Conservation (phyloP, 768 basidiomycete species). For the Auriculariales sp. region DNA sequence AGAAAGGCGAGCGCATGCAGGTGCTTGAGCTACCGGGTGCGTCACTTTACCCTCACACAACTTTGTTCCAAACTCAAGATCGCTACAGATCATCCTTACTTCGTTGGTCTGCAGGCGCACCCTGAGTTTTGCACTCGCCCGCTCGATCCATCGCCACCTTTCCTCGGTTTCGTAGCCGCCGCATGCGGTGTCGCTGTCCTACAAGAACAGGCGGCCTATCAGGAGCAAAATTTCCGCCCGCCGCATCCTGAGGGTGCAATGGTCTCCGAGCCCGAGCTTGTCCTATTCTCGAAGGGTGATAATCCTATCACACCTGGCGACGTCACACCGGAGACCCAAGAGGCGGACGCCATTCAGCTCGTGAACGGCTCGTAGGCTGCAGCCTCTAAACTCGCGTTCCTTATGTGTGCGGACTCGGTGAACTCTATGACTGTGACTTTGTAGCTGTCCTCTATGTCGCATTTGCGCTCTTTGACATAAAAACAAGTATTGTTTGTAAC, state of each 20-base stretch:
- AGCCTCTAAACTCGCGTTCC: too few species aligned
- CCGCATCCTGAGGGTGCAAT: conserved; percentile 66
- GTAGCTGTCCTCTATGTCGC: too few species aligned
- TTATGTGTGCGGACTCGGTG: too few species aligned
- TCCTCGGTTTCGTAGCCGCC: conserved; percentile 91
- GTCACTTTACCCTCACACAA: conserved; percentile 14
- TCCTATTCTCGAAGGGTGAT: conserved; percentile 1
- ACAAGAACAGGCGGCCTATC: conserved; percentile 56
- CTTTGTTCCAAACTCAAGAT: not conserved
- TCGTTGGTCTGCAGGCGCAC: conserved; percentile 88
- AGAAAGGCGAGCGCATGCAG: conserved; percentile 95
- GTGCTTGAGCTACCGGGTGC: conserved; percentile 72
- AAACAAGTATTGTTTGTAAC: too few species aligned
- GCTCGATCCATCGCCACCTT: conserved; percentile 91
- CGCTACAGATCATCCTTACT: conserved; percentile 75
- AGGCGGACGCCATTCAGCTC: too few species aligned
- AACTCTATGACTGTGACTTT: too few species aligned
- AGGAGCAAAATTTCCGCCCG: conserved; percentile 45
- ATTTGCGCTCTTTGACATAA: too few species aligned
- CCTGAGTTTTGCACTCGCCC: conserved; percentile 98
- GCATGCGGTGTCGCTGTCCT: conserved; percentile 43
- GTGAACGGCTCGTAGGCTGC: too few species aligned
- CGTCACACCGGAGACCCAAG: too few species aligned
- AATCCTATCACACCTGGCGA: too few species aligned
- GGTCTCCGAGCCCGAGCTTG: conserved; percentile 36